phyloP scores from a whole-genome alignment of 176 grass and related monocot genomes.

The Carex cristatella region DNA sequence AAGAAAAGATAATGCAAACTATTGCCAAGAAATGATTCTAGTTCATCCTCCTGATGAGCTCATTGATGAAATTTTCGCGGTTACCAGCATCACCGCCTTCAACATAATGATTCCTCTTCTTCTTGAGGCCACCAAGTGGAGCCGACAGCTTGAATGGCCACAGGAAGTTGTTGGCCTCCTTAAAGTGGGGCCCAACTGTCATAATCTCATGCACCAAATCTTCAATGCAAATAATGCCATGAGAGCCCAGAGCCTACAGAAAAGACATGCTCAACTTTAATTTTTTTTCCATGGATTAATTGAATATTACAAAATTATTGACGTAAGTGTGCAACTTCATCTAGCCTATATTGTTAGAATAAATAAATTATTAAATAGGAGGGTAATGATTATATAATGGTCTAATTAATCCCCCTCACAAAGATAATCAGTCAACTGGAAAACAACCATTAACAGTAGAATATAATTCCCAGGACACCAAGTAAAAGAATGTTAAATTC shows the following conservation, averaged over 20 bases:
- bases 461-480: too few species aligned
- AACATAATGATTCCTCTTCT: constrained; percentile 88
- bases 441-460: too few species aligned
- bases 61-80: constrained; percentile 84
- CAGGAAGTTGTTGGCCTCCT: constrained; percentile 93
- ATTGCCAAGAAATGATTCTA: constrained; percentile 16
- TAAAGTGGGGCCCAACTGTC: constrained; percentile 80
- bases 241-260: constrained; percentile 52
- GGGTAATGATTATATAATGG: too few species aligned
- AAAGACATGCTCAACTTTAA: not conserved
- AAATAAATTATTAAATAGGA: not conserved
- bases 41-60: constrained; percentile 89
- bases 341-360: not conserved
- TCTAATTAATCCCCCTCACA: too few species aligned
- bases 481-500: not conserved
- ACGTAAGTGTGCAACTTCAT: not conserved
- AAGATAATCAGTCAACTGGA: not conserved
- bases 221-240: constrained; percentile 72
- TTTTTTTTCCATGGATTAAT: not conserved
- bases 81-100: constrained; percentile 92
- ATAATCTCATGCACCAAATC: constrained; percentile 90
- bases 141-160: constrained; percentile 91
- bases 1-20: not conserved
- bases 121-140: constrained; percentile 66
- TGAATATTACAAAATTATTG: not conserved